Evolutionary conservation across 164 flowering plant species (phyloP), one percentile per base, ranked within the genome.

Genomic region (Protea cynaroides): DNA sequence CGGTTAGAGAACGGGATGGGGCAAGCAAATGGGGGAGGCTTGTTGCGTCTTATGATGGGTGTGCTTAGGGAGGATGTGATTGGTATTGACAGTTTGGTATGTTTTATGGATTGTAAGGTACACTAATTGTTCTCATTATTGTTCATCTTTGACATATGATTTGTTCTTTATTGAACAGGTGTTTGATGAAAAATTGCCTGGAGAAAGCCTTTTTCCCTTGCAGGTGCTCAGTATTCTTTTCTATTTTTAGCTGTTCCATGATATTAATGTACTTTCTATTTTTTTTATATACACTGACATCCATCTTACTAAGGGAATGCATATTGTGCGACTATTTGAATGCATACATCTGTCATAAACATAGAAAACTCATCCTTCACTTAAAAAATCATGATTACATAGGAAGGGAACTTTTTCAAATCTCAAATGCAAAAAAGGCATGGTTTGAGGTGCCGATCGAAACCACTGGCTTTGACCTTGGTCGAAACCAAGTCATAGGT

Each of bases 161-260:
- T 24, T 65, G 37, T 62, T 60, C 37, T 71, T 56, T 34, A 17
- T 69, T 62, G 74, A 15, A 61, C 92, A 95, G 99, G 97, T 78
- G 40, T 89, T 91, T 79, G 97, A 92, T 82, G 97, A 88, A 47
- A 92, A 88, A 52, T 63, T 90, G 80, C 82, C 92, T 36, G 85
- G 87, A 73, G 99, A 88, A 69, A 88, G 79, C 74, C 87, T 89
- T 44, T 91, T 85, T 59, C 92, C 94, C 21, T 72, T 86, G 43
- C 99, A 94, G 95, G 99, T 94, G 77, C 44, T 25, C 52, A 44
- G 1, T 37, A 43, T 49, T 53, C 25, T 29, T 44, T 21, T 64
- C 29, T 29, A 22, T n/a, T 36, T 56, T 29, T 21, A 29, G 49
- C 56, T 25, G n/a, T 44, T 59, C 38, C 19, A 9, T 46, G n/a